Base-by-base conservation (phyloP, 768 basidiomycete genomes). In the Dictyophora rubrovolvata region DNA sequence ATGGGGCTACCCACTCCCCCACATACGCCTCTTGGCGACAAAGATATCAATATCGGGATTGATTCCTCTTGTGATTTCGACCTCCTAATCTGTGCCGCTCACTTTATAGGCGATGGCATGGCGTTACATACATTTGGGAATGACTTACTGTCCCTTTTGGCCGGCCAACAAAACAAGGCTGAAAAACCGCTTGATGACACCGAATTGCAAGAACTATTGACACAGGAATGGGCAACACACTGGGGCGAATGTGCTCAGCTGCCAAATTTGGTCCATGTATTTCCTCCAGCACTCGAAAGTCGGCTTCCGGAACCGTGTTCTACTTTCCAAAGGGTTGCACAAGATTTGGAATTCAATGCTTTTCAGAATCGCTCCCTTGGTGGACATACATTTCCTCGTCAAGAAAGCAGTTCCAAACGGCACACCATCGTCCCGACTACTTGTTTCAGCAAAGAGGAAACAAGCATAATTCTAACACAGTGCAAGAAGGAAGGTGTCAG, bases 41-140 rank as follows among this genome's bases (percentile, higher is more conserved):
- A 23, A 64, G 63, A 7, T 69, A 55, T 55, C 63, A 21, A 37
- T 28, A 28, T 60, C 54, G 60, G 63, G n/a, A 55, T 7, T 55
- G 12, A 57, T 62, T 33, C 64, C 57, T n/a, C n/a, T 51, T 68
- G 56, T 34, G 69, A 79, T 55, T 83, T 77, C 65, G 81, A 91
- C 65, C 70, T 91, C 56, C 72, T 89, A 62, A 78, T 93, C 52
- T 85, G 84, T 63, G 84, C 86, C 3, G 81, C 86, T 7, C 91
- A 93, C 68, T 92, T 86, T 69, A 69, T 92, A 51, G 89, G 89
- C 18, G 91, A 93, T 67, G 91, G 91, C 20, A 90, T 91, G 84
- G 86, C 89, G 1, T 75, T 92, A 17, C 89, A 92, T 70, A 77
- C 80, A 60, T 87, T 86, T 62, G 87, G 86, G 22, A 89, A 89